phyloP scores from a whole-genome alignment of 805 yeast genomes.

The Kodamaea kaohsiungensis region DNA sequence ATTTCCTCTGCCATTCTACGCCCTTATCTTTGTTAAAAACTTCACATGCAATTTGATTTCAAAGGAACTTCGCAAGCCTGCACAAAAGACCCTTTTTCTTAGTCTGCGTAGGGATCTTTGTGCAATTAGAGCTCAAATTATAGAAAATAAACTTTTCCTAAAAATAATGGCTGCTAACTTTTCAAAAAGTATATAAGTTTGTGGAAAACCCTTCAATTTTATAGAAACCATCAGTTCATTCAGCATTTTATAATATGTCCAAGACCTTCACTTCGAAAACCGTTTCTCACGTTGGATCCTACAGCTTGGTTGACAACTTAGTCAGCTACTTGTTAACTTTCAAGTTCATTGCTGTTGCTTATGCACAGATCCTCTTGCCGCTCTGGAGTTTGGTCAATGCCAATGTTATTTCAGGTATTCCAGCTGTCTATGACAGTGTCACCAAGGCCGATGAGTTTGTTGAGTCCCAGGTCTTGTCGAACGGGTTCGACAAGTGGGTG shows the following conservation, averaged over 20 bases:
- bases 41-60: background rate
- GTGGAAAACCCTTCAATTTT: background rate
- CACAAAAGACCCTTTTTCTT: background rate
- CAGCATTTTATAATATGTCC: constrained; percentile 10
- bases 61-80: background rate
- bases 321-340: constrained; percentile 26
- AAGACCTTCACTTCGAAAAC: constrained; percentile 34
- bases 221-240: background rate
- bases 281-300: constrained; percentile 32
- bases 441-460: constrained; percentile 12
- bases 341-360: constrained; percentile 23
- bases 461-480: constrained; percentile 13
- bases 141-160: constrained; percentile 1
- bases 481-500: constrained; percentile 12
- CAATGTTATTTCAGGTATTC: constrained; percentile 21
- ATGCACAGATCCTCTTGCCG: constrained; percentile 24
- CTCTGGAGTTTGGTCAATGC: constrained; percentile 21
- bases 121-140: background rate
- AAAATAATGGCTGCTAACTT: constrained; percentile 15
- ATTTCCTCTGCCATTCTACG: background rate
- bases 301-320: constrained; percentile 27
- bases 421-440: constrained; percentile 16
- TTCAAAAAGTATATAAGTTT: constrained; percentile 12
- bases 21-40: background rate
- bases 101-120: background rate